Conservation (phyloP, 805 yeast genomes). For the Candida anglica region DNA sequence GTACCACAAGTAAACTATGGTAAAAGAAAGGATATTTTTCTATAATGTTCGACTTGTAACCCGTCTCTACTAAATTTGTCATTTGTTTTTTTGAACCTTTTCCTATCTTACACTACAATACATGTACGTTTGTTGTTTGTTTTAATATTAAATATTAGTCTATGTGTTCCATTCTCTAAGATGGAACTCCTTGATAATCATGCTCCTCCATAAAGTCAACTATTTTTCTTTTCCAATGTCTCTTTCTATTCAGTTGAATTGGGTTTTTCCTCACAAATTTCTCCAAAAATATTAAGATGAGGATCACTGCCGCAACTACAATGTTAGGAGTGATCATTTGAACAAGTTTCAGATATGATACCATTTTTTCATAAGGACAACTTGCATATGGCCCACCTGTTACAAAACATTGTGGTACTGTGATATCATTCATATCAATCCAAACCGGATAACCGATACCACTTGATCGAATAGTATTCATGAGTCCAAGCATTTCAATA, state of each 20-base stretch:
- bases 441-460: slow-evolving; percentile 46
- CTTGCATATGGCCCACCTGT: slow-evolving; percentile 70
- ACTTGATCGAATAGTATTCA: slow-evolving; percentile 21
- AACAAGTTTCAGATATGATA: slow-evolving; percentile 53
- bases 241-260: slow-evolving; percentile 62
- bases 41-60: no score
- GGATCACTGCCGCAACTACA: slow-evolving; percentile 49
- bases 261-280: slow-evolving; percentile 59
- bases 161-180: no score
- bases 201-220: slow-evolving; percentile 52
- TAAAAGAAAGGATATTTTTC: no score
- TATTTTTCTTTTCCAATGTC: slow-evolving; percentile 57
- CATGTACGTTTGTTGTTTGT: no score
- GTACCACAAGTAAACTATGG: no score
- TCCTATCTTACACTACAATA: no score
- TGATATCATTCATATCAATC: slow-evolving; percentile 80
- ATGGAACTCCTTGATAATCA: slow-evolving; percentile 86
- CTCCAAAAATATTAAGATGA: slow-evolving; percentile 49
- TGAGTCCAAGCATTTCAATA: slow-evolving; percentile 22
- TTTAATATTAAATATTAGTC: no score
- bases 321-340: slow-evolving; percentile 66
- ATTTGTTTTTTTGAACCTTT: no score
- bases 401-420: slow-evolving; percentile 78
- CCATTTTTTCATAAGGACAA: slow-evolving; percentile 71
- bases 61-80: no score